These are phyloP conservation scores for Melaleuca quinquenervia DNA, from an alignment of 345 rosid genomes.

Conservation along the genomic window DNA sequence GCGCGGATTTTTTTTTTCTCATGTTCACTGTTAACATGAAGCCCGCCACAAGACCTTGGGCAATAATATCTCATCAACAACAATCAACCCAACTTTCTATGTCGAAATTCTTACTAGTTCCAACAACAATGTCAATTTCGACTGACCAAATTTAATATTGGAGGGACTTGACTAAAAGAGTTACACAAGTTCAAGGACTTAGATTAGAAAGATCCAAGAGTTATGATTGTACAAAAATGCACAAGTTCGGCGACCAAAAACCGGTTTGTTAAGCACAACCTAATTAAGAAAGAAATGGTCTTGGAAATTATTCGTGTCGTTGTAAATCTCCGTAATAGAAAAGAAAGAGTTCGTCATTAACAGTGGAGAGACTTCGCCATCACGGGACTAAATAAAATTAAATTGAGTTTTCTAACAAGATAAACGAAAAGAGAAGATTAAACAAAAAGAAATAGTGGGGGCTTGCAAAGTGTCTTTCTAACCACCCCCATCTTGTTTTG, in stretches of 20 bases:
- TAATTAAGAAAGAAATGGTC: not conserved
- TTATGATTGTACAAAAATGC: not conserved
- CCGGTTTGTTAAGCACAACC: not conserved
- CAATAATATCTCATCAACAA: not conserved
- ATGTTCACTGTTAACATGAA: no score
- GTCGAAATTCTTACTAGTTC: not conserved
- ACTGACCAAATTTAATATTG: not conserved
- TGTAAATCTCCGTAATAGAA: not conserved
- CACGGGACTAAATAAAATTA: not conserved
- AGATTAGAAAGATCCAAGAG: not conserved
- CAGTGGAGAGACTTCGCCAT: not conserved
- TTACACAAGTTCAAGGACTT: not conserved
- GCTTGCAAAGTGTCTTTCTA: not conserved
- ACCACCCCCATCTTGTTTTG: not conserved
- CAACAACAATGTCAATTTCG: not conserved
- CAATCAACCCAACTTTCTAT: not conserved
- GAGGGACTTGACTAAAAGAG: not conserved
- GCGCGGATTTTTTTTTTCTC: accelerated
- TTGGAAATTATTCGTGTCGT: not conserved
- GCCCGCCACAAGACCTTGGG: not conserved
- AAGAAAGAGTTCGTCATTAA: not conserved
- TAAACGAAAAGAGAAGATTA: not conserved
- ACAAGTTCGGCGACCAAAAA: not conserved
- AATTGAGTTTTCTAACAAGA: not conserved
- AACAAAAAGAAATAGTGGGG: not conserved